These are phyloP conservation scores for Nemania abortiva DNA, from an alignment of 2,329 filamentous ascomycete species.

Conservation along the genomic window DNA sequence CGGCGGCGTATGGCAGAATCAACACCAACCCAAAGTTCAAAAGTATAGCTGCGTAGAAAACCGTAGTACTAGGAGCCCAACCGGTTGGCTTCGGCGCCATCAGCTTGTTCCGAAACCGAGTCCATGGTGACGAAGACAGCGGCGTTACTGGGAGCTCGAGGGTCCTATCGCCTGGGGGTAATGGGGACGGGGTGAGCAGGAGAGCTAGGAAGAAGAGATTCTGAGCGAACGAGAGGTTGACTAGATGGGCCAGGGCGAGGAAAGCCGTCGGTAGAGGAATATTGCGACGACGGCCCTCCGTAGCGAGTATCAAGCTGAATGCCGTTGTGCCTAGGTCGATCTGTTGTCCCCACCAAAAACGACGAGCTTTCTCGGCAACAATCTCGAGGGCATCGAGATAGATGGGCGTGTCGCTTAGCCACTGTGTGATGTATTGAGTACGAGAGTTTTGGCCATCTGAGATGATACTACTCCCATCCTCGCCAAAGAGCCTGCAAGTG, in stretches of 20 bases:
- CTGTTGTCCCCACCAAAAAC: constrained; percentile 74
- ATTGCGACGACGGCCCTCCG: constrained; percentile 69
- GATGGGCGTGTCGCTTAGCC: constrained; percentile 66
- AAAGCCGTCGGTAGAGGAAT: constrained; percentile 68
- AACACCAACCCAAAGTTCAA: constrained; percentile 55
- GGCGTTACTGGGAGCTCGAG: constrained; percentile 47
- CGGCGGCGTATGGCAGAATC: constrained; percentile 56
- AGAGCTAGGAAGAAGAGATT: constrained; percentile 73
- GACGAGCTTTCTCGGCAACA: constrained; percentile 64
- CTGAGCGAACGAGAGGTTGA: constrained; percentile 71
- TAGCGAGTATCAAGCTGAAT: constrained; percentile 68
- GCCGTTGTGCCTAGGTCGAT: constrained; percentile 66
- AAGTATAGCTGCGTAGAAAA: constrained; percentile 53
- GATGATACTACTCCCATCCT: constrained; percentile 26
- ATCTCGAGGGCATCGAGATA: constrained; percentile 66
- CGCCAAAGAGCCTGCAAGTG: constrained; percentile 39
- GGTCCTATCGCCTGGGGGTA: constrained; percentile 50
- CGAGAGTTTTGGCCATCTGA: constrained; percentile 47
- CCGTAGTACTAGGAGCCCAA: constrained; percentile 56
- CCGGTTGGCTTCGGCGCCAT: constrained; percentile 58
- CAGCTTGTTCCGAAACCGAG: constrained; percentile 48
- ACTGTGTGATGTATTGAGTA: constrained; percentile 59
- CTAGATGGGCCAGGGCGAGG: constrained; percentile 68
- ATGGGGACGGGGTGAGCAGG: constrained; percentile 65
- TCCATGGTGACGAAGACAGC: constrained; percentile 50